Base-by-base conservation (phyloP, 805 yeast genomes). In the Spathaspora gorwiae region DNA sequence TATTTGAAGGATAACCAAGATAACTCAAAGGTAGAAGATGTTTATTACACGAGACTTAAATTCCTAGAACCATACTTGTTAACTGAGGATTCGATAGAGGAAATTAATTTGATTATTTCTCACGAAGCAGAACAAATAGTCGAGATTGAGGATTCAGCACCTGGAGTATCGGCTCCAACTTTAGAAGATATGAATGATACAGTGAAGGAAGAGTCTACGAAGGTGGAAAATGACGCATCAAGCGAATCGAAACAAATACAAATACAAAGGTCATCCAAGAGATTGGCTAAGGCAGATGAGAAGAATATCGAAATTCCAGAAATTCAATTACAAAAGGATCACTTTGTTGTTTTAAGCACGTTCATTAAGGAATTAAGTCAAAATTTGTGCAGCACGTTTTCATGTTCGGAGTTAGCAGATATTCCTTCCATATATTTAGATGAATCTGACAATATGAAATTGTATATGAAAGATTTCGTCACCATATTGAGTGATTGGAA, bases 61-160 rank as follows among this genome's bases (percentile, higher is more conserved):
- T 57, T 66, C 30, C 57, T 71, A 29, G 88, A 83, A 51, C 74
- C 78, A 0, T 83, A 84, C 51, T 53, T 65, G 11, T 66, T 78
- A 27, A 66, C 78, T 0, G 79, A 75, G 32, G 65, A 62, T 2
- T 73, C 82, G 0, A 61, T 81, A 2, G 83, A 78, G 35, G 54
- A 48, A 12, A 67, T 79, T 43, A 57, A 54, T 5, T 41, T 65
- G 30, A 46, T 54, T 5, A 12, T 37, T 7, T 8, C 35, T 8
- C 55, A 44, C 44, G 52, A 42, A 54, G 49, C 54, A 19, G 49
- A 55, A 7, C 59, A 53, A 13, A 50, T 40, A 12, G 42, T 26
- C 19, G 47, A 42, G 10, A 41, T 24, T 19, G 36, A 35, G 11
- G 43, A 39, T 30, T 43, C 35, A 26, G 43, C 29, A 10, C 40